Base-by-base conservation (phyloP, 1,284 basidiomycete species). In the Cystobasidium slooffiae region DNA sequence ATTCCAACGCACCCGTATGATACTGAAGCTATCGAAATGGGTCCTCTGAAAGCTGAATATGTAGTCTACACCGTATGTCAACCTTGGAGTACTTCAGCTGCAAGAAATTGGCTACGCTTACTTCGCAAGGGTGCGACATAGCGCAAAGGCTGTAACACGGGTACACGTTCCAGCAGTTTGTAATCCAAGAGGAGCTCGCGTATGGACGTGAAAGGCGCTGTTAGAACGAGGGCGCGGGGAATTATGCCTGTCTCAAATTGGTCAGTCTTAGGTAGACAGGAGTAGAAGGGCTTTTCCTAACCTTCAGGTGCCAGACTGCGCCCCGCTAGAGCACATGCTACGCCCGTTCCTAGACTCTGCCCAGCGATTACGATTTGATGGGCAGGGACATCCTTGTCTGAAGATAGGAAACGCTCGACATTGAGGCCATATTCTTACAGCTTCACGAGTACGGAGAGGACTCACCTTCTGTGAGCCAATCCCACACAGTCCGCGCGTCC, bases 271-370 rank as follows among this genome's bases (percentile, higher is more conserved):
- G n/a, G 16, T 18, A 70, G 59, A 58, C 85, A 80, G 44, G 46
- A 47, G 22, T n/a, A 12, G 9, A 16, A 3, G 43, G 22, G 1
- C 5, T 2, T 10, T 5, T 24, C 43, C 79, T 47, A 43, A 79
- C 85, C 85, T 69, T 90, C 88, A 6, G 83, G 82, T 8, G 85
- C 85, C 3, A 95, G 84, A 58, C 86, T 83, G 1, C 86, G 86
- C 0, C 62, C 70, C 14, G 85, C 88, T 1, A 93, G 83, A 18
- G 87, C 86, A 5, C 89, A 86, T 0, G 88, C 85, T 1, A 95
- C 88, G 0, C 89, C 92, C 0, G 93, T 93, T 0, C 93, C 93
- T 1, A 95, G 83, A 76, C 90, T 92, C 79, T 93, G 91, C 0
- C 93, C 93, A 8, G 92, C 84, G 52, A 95, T 82, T 7, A 91